phyloP scores from a whole-genome alignment of 78 protist species.

The Anaeramoeba ignava region DNA sequence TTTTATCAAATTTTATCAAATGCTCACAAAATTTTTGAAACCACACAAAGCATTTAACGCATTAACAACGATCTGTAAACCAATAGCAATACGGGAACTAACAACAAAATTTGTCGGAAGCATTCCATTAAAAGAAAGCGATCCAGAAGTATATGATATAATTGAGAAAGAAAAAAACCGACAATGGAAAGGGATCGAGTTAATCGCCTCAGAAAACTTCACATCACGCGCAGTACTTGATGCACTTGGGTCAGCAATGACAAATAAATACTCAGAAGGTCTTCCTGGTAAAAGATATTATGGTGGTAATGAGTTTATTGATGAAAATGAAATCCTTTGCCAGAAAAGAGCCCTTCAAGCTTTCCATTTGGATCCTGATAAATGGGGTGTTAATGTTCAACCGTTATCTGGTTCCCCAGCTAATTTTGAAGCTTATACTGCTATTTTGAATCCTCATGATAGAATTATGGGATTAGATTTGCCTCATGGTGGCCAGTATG shows the following conservation, averaged over 20 bases:
- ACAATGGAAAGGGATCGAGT: constrained; percentile 86
- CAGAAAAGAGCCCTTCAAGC: constrained; percentile 83
- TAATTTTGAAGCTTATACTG: constrained; percentile 86
- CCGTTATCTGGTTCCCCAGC: constrained; percentile 84
- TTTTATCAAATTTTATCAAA: no score
- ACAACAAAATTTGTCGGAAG: no score
- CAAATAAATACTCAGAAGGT: constrained; percentile 99
- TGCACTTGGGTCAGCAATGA: constrained; percentile 86
- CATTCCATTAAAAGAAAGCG: constrained; percentile 32
- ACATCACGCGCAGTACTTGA: constrained; percentile 90
- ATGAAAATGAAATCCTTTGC: constrained; percentile 47
- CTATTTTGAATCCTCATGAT: constrained; percentile 86
- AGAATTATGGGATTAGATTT: constrained; percentile 97
- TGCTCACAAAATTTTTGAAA: no score
- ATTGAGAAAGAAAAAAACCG: constrained; percentile 79
- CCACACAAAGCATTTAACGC: no score
- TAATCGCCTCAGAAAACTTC: constrained; percentile 95
- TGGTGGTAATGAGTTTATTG: constrained; percentile 94
- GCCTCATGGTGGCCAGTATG: constrained; percentile 92
- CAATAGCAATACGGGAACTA: no score
- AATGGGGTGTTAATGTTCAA: constrained; percentile 99
- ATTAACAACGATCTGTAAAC: no score
- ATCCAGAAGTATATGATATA: constrained; percentile 37
- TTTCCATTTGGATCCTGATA: constrained; percentile 57
- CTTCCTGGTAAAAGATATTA: constrained; percentile 76